Conservation (phyloP, 306 rosid species). For the Crotalaria pallida region DNA sequence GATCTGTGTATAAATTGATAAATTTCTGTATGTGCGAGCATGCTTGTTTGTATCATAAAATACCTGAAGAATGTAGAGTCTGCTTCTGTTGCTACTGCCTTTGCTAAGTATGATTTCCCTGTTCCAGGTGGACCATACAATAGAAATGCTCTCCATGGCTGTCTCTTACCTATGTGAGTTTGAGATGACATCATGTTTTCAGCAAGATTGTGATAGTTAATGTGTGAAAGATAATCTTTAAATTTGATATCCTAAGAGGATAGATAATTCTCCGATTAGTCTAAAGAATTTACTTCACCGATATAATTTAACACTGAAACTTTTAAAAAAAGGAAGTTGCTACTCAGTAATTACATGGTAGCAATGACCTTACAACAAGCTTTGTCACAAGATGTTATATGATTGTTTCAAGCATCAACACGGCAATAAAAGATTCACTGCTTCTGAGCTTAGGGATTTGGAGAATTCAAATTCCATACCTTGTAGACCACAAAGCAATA, state of each 20-base stretch:
- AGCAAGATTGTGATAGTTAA: neutral
- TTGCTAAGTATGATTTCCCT: slow-evolving; percentile 80
- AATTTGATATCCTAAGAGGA: neutral
- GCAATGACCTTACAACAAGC: neutral
- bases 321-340: neutral
- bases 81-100: slow-evolving; percentile 88
- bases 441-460: neutral
- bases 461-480: neutral
- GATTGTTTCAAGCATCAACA: neutral
- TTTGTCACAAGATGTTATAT: neutral
- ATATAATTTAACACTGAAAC: too few relatives aligned
- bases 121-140: slow-evolving; percentile 89
- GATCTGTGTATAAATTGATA: neutral
- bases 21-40: neutral
- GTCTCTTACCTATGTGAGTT: slow-evolving; percentile 54
- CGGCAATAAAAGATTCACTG: neutral
- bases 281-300: neutral
- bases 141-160: slow-evolving; percentile 80
- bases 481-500: neutral
- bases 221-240: neutral
- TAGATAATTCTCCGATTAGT: neutral
- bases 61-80: slow-evolving; percentile 84
- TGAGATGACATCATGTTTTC: neutral
- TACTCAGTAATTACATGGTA: neutral
- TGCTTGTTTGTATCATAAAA: neutral